Conservation (phyloP, 768 basidiomycete genomes). For the Kwoniella dejecticola region DNA sequence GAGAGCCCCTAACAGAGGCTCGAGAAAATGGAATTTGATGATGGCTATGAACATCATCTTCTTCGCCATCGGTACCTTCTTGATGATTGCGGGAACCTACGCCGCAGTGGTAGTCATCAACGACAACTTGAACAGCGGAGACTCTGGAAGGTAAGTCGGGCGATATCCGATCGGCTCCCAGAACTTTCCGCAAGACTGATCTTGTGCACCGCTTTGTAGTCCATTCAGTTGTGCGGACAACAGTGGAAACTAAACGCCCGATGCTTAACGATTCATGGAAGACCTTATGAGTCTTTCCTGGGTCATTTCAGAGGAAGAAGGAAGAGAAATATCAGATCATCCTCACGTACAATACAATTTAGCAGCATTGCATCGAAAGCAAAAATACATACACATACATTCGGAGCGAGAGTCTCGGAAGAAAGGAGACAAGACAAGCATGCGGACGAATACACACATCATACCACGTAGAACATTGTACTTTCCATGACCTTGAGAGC, state of each 20-base stretch:
- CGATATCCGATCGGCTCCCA: not conserved
- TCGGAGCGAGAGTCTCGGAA: too few species aligned
- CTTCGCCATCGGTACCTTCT: slow-evolving; percentile 22
- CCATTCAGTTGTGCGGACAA: slow-evolving; percentile 24
- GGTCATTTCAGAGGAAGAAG: too few species aligned
- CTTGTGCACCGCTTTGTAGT: not conserved
- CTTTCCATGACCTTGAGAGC: too few species aligned
- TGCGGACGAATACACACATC: too few species aligned
- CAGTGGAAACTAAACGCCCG: slow-evolving; percentile 15
- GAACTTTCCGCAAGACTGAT: not conserved
- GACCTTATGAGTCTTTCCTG: too few species aligned
- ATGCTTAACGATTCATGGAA: too few species aligned
- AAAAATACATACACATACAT: too few species aligned
- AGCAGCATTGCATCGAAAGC: too few species aligned
- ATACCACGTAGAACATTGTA: too few species aligned
- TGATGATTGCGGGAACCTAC: slow-evolving; percentile 23
- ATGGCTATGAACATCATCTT: slow-evolving; percentile 10
- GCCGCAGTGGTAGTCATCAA: slow-evolving; percentile 20
- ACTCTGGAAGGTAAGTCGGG: slow-evolving; percentile 2
- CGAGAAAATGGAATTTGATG: slow-evolving; percentile 8
- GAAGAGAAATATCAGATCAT: too few species aligned
- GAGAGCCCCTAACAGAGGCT: slow-evolving; percentile 11
- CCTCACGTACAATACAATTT: too few species aligned
- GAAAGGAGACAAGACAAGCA: too few species aligned
- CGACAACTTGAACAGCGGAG: slow-evolving; percentile 12